phyloP scores from a whole-genome alignment of 768 basidiomycete genomes.

The Lyophyllum shimeji region DNA sequence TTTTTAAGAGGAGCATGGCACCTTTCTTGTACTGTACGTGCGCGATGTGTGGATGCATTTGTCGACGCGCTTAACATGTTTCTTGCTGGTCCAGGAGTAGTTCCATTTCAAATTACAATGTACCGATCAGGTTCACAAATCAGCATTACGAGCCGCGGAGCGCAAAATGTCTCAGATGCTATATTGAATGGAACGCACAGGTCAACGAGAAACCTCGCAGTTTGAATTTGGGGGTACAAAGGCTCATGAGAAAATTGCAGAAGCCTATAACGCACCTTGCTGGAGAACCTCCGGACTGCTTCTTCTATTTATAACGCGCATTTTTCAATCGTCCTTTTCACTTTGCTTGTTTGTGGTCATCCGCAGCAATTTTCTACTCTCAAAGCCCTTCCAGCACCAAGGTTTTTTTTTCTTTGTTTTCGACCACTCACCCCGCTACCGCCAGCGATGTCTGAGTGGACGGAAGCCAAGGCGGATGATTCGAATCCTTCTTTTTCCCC shows the following conservation, averaged over 20 bases:
- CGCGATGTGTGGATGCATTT: conserved; percentile 9
- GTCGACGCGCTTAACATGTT: conserved; percentile 9
- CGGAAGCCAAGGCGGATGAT: conserved; percentile 14
- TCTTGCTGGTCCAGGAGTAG: conserved; percentile 15
- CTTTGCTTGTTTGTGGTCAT: not conserved
- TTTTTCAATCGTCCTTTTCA: conserved; percentile 10
- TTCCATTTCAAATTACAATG: conserved; percentile 16
- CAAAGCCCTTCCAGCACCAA: not conserved
- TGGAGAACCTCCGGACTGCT: conserved; percentile 1
- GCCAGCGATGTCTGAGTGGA: conserved; percentile 15
- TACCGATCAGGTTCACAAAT: conserved; percentile 12
- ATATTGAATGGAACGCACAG: conserved; percentile 18
- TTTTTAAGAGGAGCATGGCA: no score
- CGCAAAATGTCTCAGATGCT: conserved; percentile 21
- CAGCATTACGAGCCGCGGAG: conserved; percentile 18
- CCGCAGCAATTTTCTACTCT: not conserved
- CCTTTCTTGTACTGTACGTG: conserved; percentile 6
- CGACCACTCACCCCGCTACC: not conserved
- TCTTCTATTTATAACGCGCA: conserved; percentile 15
- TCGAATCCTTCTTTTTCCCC: conserved; percentile 3
- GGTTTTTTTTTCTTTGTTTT: not conserved
- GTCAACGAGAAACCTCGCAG: conserved; percentile 15
- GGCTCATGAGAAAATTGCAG: conserved; percentile 16
- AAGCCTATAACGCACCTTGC: conserved; percentile 10
- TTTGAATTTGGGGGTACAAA: conserved; percentile 24